Evolutionary conservation across 148 eudicot genomes (phyloP).

Genomic region (Fallopia convolvulus): DNA sequence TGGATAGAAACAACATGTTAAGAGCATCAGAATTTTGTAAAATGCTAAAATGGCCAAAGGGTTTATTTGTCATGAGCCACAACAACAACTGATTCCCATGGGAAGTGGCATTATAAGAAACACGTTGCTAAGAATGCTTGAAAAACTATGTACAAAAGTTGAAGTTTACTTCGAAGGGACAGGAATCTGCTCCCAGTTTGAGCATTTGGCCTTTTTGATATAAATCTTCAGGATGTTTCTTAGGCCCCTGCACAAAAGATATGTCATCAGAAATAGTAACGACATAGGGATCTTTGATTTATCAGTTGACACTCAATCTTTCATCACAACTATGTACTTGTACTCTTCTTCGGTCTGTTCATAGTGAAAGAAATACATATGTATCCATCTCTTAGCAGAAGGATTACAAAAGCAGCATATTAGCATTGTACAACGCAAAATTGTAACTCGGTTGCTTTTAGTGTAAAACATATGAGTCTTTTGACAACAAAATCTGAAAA

Average conservation of each 20-base stretch:
- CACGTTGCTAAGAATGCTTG: neutral
- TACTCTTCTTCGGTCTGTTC: no score
- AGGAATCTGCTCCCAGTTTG: conserved; percentile 73
- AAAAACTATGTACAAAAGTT: conserved; percentile 7
- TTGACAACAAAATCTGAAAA: no score
- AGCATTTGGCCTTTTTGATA: conserved; percentile 46
- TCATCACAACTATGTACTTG: neutral
- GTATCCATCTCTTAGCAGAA: no score
- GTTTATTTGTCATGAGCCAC: no score
- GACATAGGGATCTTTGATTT: no score
- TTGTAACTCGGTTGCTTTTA: neutral
- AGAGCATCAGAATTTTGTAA: neutral
- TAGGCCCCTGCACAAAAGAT: conserved; percentile 53
- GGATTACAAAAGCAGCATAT: no score
- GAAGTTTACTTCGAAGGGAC: conserved; percentile 68
- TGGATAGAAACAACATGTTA: neutral
- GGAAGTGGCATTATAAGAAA: neutral
- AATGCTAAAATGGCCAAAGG: neutral
- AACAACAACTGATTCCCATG: neutral
- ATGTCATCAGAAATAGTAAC: neutral
- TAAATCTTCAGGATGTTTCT: conserved; percentile 66
- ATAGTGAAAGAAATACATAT: no score
- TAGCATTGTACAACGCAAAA: no score
- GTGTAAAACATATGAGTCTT: neutral
- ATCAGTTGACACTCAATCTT: neutral